Base-by-base conservation (phyloP, 192 early-diverging fungal genomes). In the Umbelopsis sp. region DNA sequence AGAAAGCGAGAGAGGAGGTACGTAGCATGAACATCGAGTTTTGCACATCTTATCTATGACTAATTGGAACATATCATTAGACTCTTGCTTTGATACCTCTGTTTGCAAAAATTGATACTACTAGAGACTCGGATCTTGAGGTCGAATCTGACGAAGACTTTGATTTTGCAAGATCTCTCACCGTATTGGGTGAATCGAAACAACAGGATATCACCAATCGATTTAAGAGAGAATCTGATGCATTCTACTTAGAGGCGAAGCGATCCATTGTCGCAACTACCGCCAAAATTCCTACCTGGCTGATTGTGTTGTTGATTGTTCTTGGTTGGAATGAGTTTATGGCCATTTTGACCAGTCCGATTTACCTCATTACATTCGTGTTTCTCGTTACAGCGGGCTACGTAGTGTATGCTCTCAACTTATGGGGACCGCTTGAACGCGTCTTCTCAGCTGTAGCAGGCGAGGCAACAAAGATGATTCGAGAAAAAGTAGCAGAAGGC, bases 271-370 rank as follows among this genome's bases (percentile, higher is more conserved):
- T 99, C 3, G 75, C 88, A 7, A 94, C 93, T 8, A 94, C 92
- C 37, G 91, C 91, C 67, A 91, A 89, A 50, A 87, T 98, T 21
- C 97, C 97, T 0, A 72, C 81, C 27, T 99, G 95, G 95, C 86
- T 97, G 66, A 81, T 95, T 25, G 85, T 89, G 16, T 67, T 94
- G 66, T 80, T 94, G 44, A 76, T 97, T 5, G 69, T 91, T 12
- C 82, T 99, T 5, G 98, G 98, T 22, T 99, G 96, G 94, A 99
- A 99, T 71, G 98, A 99, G 79, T 92, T 95, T 27, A 85, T 94
- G 78, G 69, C 91, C 0, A 84, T 99, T 20, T 70, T 98, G 45
- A 87, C 84, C 46, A 97, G 91, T 71, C 98, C 98, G 22, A 22
- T 95, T 13, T 97, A 95, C 69, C 80, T 97, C 66, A 72, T 96